Base-by-base conservation (phyloP, 2,329 filamentous ascomycete species). In the Emmonsiellopsis sp. region DNA sequence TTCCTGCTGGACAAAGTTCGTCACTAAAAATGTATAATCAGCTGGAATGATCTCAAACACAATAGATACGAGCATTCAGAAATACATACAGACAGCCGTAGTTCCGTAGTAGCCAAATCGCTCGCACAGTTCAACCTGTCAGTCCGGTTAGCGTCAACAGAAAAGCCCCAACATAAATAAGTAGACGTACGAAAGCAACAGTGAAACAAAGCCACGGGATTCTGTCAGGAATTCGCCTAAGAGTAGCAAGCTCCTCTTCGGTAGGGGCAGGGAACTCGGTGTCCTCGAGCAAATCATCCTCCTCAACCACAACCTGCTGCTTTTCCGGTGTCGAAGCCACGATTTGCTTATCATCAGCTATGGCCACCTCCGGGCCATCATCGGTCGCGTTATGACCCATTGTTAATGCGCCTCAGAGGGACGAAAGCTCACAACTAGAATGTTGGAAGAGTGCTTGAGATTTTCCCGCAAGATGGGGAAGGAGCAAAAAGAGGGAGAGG, bases 71-170 rank as follows among this genome's bases (percentile, higher is more conserved):
- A n/a, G 13, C 4, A 43, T n/a, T 32, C 16, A 7, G 15, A 32
- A 31, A 7, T 35, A 73, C 75, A 58, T 74, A 79, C 84, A 86
- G 30, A 87, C 74, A 31, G 84, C 78, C 43, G 81, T 78, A 5
- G 82, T 83, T 51, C 86, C 86, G 63, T 89, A 88, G 78, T 87
- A 89, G 9, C 83, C 85, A 71, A 87, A 87, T 46, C 86, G 83
- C 72, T 89, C 86, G 71, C 83, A 86, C 52, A 88, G 72, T 69
- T 89, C 86, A 55, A 86, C 20, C 20, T 26, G 20, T 26, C 20
- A 26, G 20, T 26, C 20, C 20, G 20, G 20, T 26, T 5, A 26
- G 20, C 20, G 20, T 26, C 20, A 26, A 26, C 3, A 26, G 20
- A 5, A 26, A 26, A 26, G 20, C 20, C 20, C 20, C 1, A 26